Evolutionary conservation across 2,329 filamentous ascomycete species (phyloP).

Genomic region (Nemania diffusa): DNA sequence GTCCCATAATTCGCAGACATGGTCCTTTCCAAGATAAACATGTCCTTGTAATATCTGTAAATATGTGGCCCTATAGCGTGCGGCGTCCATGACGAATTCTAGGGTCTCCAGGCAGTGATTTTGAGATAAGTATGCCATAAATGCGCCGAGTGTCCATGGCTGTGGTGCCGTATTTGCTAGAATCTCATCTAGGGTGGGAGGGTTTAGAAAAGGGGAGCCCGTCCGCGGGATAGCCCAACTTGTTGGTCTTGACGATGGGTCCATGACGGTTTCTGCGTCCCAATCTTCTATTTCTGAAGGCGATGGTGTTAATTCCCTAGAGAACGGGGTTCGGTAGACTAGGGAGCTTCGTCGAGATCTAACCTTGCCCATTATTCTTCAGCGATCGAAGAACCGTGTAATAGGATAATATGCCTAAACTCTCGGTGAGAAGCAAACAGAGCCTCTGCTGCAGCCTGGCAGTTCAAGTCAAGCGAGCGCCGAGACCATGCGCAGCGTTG

Average conservation of each 20-base stretch:
- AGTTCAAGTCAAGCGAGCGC: slow-evolving; percentile 13
- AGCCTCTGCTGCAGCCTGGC: slow-evolving; percentile 18
- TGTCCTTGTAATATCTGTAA: slow-evolving; percentile 57
- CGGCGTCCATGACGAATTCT: slow-evolving; percentile 95
- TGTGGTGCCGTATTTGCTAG: slow-evolving; percentile 85
- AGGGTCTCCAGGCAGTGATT: slow-evolving; percentile 97
- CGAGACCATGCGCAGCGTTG: slow-evolving; percentile 30
- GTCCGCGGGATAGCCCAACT: slow-evolving; percentile 58
- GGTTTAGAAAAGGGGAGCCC: slow-evolving; percentile 54
- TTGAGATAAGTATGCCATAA: slow-evolving; percentile 95
- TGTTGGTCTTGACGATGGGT: slow-evolving; percentile 61
- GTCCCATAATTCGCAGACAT: slow-evolving; percentile 84
- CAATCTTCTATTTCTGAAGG: slow-evolving; percentile 59
- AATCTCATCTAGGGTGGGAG: slow-evolving; percentile 85
- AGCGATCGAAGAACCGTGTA: slow-evolving; percentile 29
- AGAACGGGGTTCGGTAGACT: slow-evolving; percentile 55
- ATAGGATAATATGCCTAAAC: slow-evolving; percentile 40
- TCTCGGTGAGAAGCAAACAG: slow-evolving; percentile 43
- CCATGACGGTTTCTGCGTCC: slow-evolving; percentile 57
- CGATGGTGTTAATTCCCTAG: slow-evolving; percentile 57
- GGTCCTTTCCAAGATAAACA: slow-evolving; percentile 62
- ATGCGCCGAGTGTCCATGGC: slow-evolving; percentile 90
- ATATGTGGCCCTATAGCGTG: slow-evolving; percentile 77
- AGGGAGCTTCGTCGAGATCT: slow-evolving; percentile 58
- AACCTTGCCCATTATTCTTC: slow-evolving; percentile 58